Evolutionary conservation across 768 basidiomycete genomes (phyloP).

Genomic region (Serpula lacrymans): DNA sequence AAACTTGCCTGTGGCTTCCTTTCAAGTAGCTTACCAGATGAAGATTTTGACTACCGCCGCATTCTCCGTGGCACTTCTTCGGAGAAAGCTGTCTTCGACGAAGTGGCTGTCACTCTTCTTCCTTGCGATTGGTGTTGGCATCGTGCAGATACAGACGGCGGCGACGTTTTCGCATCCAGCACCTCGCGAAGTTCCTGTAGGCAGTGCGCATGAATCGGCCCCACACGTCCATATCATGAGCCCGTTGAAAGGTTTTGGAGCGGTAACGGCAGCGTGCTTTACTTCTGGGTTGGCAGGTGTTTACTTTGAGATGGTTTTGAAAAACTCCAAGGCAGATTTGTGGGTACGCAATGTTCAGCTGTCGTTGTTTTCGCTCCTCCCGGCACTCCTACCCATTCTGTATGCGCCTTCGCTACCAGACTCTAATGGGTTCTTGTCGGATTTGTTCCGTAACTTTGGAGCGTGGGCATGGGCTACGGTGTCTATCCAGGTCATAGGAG

Average conservation of each 20-base stretch:
- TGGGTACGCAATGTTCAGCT: constrained; percentile 92
- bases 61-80: constrained; percentile 82
- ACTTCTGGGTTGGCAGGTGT: constrained; percentile 90
- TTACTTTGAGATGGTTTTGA: constrained; percentile 93
- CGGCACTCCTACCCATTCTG: constrained; percentile 81
- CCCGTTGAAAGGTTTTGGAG: constrained; percentile 77
- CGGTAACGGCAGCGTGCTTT: constrained; percentile 82
- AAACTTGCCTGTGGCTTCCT: constrained; percentile 95
- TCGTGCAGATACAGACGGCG: constrained; percentile 88
- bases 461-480: constrained; percentile 97
- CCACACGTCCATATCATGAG: constrained; percentile 73
- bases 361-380: constrained; percentile 85
- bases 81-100: constrained; percentile 61
- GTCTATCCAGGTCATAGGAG: constrained; percentile 84
- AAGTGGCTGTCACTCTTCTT: constrained; percentile 91
- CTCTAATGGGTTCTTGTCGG: constrained; percentile 48
- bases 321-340: constrained; percentile 76
- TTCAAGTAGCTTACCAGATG: constrained; percentile 98
- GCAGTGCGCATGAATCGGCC: constrained; percentile 66
- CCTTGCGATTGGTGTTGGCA: constrained; percentile 88
- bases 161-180: constrained; percentile 28
- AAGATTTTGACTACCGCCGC: constrained; percentile 96
- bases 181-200: constrained; percentile 43
- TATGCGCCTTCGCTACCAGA: constrained; percentile 41
- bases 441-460: constrained; percentile 84